Evolutionary conservation across 768 basidiomycete species (phyloP).

Genomic region (Pleurotus pulmonarius): DNA sequence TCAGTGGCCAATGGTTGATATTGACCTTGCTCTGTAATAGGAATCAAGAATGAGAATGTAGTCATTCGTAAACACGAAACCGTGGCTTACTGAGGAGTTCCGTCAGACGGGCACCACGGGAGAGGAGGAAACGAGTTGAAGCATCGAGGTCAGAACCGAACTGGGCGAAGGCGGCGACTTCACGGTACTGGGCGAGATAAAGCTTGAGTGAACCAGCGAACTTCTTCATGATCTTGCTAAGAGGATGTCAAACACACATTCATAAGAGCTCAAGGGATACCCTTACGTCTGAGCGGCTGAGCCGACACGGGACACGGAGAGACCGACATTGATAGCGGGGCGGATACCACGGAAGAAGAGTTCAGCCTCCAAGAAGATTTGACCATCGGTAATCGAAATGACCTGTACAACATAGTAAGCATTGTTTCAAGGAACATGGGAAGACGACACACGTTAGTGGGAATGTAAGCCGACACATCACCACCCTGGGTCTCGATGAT

Average conservation of each 20-base stretch:
- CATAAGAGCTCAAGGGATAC: background rate
- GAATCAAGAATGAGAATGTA: slow-evolving; percentile 15
- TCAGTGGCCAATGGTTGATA: slow-evolving; percentile 94
- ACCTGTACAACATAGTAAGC: slow-evolving; percentile 48
- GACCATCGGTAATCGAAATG: slow-evolving; percentile 99
- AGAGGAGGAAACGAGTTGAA: slow-evolving; percentile 97
- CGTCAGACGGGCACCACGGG: slow-evolving; percentile 96
- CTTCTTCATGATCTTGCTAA: slow-evolving; percentile 99
- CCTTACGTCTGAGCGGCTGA: slow-evolving; percentile 98
- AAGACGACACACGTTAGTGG: slow-evolving; percentile 65
- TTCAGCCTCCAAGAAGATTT: slow-evolving; percentile 99
- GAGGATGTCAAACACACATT: slow-evolving; percentile 1
- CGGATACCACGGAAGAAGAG: slow-evolving; percentile 99
- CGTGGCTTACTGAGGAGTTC: slow-evolving; percentile 74
- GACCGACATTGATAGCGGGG: slow-evolving; percentile 99
- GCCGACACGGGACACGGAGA: slow-evolving; percentile 99
- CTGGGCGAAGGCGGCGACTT: slow-evolving; percentile 98
- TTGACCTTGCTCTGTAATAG: slow-evolving; percentile 85
- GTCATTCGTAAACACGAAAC: background rate
- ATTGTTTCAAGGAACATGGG: background rate
- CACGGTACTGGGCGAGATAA: slow-evolving; percentile 99
- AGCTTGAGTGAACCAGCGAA: slow-evolving; percentile 99
- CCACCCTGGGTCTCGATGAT: slow-evolving; percentile 99
- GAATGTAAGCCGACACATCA: slow-evolving; percentile 99
- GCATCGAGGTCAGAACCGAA: slow-evolving; percentile 99